Base-by-base conservation (phyloP, 164 flowering plant genomes). In the Dillenia suffruticosa region DNA sequence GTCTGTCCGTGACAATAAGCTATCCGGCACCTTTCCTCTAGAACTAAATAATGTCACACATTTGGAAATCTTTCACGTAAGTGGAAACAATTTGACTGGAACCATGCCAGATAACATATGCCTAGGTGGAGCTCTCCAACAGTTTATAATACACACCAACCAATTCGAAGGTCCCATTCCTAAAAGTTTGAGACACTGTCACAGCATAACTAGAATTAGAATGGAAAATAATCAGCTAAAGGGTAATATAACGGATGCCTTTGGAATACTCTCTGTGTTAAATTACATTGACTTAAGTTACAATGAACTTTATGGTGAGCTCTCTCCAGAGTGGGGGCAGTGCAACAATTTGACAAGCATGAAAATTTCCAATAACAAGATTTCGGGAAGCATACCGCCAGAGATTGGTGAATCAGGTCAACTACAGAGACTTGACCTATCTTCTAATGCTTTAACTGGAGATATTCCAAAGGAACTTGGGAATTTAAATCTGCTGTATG, bases 391-490 rank as follows among this genome's bases (percentile, higher is more conserved):
- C 22, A 19, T 19, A 19, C 22, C n/a, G n/a, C n/a, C 22, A 19
- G 46, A 2, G 19, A 50, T 46, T 61, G 58, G 66, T 12, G 11
- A 14, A 2, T 10, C 32, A 15, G 1, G n/a, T 22, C 43, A 55
- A 16, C 56, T 62, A 40, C 57, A 43, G 9, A 5, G 19, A 11
- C 57, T 62, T 51, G 43, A 63, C 50, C 46, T 63, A n/a, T 44
- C 67, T 9, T 63, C 67, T 55, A 60, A 60, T 60, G 19, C 12
- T 49, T 12, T 60, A 9, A 32, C 17, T 2, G 64, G 64, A 26
- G 49, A 51, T 56, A 62, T 62, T 40, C 68, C 69, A 10, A 46
- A 24, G 45, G 66, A 63, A n/a, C n/a, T 63, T 13, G 59, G 66
- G 15, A 63, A 55, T 2, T 46, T 59, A 51, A 24, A 10, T 19